phyloP scores from a whole-genome alignment of 495 filamentous ascomycete species.

The Hypoxylon cercidicola region DNA sequence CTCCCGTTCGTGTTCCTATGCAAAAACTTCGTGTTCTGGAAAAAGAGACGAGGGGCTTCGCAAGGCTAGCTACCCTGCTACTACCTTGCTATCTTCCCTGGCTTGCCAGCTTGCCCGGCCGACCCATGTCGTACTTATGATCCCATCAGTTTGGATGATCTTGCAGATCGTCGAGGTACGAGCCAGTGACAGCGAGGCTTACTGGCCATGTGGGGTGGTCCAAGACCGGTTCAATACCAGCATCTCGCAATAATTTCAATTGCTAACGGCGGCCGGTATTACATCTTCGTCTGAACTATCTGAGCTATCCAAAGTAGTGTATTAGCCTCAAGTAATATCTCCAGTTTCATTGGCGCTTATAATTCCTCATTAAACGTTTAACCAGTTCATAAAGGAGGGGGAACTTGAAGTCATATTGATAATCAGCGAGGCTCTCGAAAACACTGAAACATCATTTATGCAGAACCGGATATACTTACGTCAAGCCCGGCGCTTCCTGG shows the following conservation, averaged over 20 bases:
- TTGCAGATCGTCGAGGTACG: slow-evolving; percentile 40
- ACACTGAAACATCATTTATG: neutral
- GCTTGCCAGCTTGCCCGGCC: neutral
- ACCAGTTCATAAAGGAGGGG: neutral
- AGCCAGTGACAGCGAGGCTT: slow-evolving; percentile 13
- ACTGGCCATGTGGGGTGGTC: slow-evolving; percentile 36
- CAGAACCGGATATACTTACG: slow-evolving; percentile 1
- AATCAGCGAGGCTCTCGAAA: neutral
- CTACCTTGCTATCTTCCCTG: neutral
- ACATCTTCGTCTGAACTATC: slow-evolving; percentile 12
- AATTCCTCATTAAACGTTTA: slow-evolving; percentile 1
- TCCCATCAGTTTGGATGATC: slow-evolving; percentile 45
- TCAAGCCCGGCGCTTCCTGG: slow-evolving; percentile 15
- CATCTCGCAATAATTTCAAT: slow-evolving; percentile 14
- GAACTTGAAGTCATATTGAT: slow-evolving; percentile 3
- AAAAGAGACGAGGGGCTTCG: slow-evolving; percentile 2
- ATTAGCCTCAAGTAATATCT: slow-evolving; percentile 17
- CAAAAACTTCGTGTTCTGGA: slow-evolving; percentile 30
- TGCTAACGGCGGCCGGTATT: slow-evolving; percentile 1
- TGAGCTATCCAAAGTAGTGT: slow-evolving; percentile 12
- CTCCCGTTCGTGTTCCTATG: slow-evolving; percentile 9
- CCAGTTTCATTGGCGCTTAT: slow-evolving; percentile 21
- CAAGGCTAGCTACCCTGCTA: slow-evolving; percentile 11
- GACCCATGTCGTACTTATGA: slow-evolving; percentile 40
- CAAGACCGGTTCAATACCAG: slow-evolving; percentile 21